Evolutionary conservation across 805 yeast species (phyloP), one percentile per base, ranked within the genome.

Genomic region (Clavispora fructus): DNA sequence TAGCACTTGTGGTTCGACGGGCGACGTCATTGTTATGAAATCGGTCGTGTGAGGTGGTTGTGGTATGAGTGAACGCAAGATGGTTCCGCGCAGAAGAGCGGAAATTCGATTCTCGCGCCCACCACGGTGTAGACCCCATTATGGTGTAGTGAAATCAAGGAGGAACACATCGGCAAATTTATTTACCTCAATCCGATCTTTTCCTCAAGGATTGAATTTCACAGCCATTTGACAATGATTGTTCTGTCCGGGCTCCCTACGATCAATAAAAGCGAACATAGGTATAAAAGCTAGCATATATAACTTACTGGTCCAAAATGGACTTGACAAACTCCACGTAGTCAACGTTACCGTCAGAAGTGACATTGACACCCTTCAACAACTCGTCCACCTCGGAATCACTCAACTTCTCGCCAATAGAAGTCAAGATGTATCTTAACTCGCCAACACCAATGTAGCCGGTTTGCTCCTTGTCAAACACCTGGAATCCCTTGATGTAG

Each of bases 391-490:
- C 97, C 70, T 94, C 99, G 39, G 81, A 74, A 57, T 90, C 96
- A 13, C 86, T 68, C 57, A 94, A 74, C 69, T 91, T 91, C 69
- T 94, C 99, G 49, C 99, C 99, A 57, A 94, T 83, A 7, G 96
- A 86, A 30, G 99, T 94, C 62, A 94, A 77, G 65, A 94, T 90
- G 69, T 94, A 94, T 65, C 95, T 82, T 59, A 94, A 78, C 70
- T 94, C 98, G 47, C 99, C 99, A 39, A 94, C 96, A 35, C 97
- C 95, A 57, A 94, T 94, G 70, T 84, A 87, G 6, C 99, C 99
- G 16, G 97, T 86, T 53, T 85, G 81, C 55, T 90, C 96, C 73
- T 92, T 94, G 72, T 94, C 99, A 58, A 94, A 94, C 6, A 94
- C 97, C 72, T 94, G 98, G 80, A 94, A 94, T 0, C 77, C 77